phyloP scores from a whole-genome alignment of 116 monocot species.

The Iris pallida region DNA sequence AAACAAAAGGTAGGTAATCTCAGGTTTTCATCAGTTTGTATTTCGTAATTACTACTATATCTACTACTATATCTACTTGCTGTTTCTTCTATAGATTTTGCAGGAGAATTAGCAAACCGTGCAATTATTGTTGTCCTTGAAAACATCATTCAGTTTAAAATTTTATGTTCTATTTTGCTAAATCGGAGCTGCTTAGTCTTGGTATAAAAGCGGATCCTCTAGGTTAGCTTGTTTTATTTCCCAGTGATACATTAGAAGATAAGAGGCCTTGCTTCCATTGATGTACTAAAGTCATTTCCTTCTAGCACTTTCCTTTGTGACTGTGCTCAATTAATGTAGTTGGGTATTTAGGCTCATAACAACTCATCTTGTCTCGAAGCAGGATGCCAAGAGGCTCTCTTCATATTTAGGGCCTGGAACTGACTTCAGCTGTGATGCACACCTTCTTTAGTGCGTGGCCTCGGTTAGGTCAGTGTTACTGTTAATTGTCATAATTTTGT shows the following conservation, averaged over 20 bases:
- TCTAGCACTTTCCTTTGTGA: slow-evolving; percentile 52
- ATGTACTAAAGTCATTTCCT: slow-evolving; percentile 41
- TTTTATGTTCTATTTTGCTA: not conserved
- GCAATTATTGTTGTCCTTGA: slow-evolving; percentile 1
- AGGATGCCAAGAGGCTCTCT: slow-evolving; percentile 86
- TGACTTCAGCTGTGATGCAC: slow-evolving; percentile 25
- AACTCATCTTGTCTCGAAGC: slow-evolving; percentile 78
- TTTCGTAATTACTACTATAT: not conserved
- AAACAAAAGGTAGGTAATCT: slow-evolving; percentile 37
- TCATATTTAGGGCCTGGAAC: slow-evolving; percentile 49
- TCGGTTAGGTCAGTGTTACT: slow-evolving; percentile 16
- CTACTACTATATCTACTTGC: not conserved
- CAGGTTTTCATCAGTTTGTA: not conserved
- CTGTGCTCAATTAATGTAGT: slow-evolving; percentile 45
- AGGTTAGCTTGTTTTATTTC: slow-evolving; percentile 21
- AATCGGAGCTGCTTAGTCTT: slow-evolving; percentile 6
- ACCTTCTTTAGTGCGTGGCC: slow-evolving; percentile 9
- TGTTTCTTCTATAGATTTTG: slow-evolving; percentile 12
- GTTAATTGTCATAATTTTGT: slow-evolving; percentile 47
- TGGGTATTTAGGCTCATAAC: slow-evolving; percentile 53
- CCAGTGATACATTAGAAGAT: slow-evolving; percentile 34
- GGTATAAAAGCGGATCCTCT: slow-evolving; percentile 5
- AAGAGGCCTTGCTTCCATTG: slow-evolving; percentile 33
- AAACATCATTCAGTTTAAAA: not conserved
- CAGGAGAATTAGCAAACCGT: not conserved